Evolutionary conservation across 2,329 filamentous ascomycete species (phyloP).

Genomic region (Paraphaeosphaeria minitans): DNA sequence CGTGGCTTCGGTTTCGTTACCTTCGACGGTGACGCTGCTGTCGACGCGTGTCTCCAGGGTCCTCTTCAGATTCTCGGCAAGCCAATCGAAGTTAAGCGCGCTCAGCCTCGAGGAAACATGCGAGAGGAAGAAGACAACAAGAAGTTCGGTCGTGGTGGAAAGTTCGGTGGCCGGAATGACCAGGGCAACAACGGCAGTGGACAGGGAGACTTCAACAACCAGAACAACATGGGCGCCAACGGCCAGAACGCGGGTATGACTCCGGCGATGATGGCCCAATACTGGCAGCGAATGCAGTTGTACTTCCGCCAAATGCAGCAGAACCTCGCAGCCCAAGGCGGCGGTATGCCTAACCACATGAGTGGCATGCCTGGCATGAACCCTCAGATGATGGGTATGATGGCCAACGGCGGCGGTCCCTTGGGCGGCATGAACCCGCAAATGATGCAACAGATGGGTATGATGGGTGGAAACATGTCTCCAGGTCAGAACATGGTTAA

Average conservation of each 20-base stretch:
- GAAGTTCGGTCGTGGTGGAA: constrained; percentile 45
- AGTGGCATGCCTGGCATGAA: constrained; percentile 57
- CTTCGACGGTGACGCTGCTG: constrained; percentile 93
- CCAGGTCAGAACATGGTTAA: constrained; percentile 58
- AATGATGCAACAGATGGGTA: constrained; percentile 52
- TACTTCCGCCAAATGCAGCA: constrained; percentile 96
- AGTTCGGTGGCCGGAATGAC: constrained; percentile 45
- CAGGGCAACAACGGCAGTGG: constrained; percentile 47
- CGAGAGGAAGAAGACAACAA: constrained; percentile 81
- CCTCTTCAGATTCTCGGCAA: constrained; percentile 94
- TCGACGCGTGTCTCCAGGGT: constrained; percentile 84
- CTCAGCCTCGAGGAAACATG: constrained; percentile 92
- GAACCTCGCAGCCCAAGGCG: constrained; percentile 69
- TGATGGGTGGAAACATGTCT: constrained; percentile 47
- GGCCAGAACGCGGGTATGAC: constrained; percentile 70
- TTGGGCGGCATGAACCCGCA: constrained; percentile 62
- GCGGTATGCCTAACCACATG: constrained; percentile 49
- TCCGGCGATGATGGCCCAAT: constrained; percentile 96
- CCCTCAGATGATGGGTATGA: constrained; percentile 26
- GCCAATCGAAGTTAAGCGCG: constrained; percentile 97
- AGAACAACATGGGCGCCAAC: constrained; percentile 49
- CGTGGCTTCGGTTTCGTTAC: constrained; percentile 98
- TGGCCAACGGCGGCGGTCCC: constrained; percentile 17
- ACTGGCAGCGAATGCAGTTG: constrained; percentile 98
- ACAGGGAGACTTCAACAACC: constrained; percentile 55